Percentiles rank a stretch among this genome's conserved stretches.
These are phyloP conservation scores for Fibroporia radiculosa DNA, from an alignment of 768 basidiomycete species.

Conservation along the genomic window DNA sequence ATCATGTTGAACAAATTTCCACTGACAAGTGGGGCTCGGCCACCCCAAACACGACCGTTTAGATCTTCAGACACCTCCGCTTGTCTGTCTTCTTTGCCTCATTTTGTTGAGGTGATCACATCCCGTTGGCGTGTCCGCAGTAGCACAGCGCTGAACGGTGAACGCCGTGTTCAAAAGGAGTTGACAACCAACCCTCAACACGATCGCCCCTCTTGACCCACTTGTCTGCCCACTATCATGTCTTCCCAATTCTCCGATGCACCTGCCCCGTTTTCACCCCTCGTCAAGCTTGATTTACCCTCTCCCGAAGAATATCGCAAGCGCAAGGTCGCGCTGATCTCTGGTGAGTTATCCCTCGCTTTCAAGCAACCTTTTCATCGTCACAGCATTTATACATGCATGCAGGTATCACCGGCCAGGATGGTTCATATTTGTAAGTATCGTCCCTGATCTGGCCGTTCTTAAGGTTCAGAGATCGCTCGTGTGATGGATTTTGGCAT, in stretches of 20 bases:
- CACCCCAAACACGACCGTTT: too few relatives aligned
- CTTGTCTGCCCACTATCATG: constrained; percentile 25
- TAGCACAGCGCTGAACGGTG: too few relatives aligned
- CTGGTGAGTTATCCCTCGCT: constrained; percentile 43
- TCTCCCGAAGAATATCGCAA: constrained; percentile 77
- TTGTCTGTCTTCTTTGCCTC: too few relatives aligned
- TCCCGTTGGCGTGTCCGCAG: too few relatives aligned
- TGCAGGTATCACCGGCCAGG: constrained; percentile 90
- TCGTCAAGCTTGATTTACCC: constrained; percentile 52
- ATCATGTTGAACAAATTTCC: too few relatives aligned
- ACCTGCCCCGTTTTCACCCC: constrained; percentile 26
- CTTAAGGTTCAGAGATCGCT: background rate
- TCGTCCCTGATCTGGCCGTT: too few relatives aligned
- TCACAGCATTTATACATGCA: constrained; percentile 8
- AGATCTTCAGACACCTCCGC: too few relatives aligned
- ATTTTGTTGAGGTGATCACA: too few relatives aligned
- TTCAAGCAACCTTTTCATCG: too few relatives aligned
- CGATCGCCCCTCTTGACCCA: background rate
- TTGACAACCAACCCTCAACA: too few relatives aligned
- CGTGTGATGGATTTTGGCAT: background rate
- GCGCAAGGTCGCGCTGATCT: constrained; percentile 90
- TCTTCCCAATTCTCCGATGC: constrained; percentile 24
- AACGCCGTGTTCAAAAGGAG: too few relatives aligned
- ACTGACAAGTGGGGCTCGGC: too few relatives aligned
- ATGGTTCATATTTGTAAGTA: constrained; percentile 88